A percentile compares a stretch with the other conserved stretches of the same genome.
These are phyloP conservation scores for Cyberlindnera amylophila DNA, from an alignment of 805 yeast genomes.

Conservation along the genomic window DNA sequence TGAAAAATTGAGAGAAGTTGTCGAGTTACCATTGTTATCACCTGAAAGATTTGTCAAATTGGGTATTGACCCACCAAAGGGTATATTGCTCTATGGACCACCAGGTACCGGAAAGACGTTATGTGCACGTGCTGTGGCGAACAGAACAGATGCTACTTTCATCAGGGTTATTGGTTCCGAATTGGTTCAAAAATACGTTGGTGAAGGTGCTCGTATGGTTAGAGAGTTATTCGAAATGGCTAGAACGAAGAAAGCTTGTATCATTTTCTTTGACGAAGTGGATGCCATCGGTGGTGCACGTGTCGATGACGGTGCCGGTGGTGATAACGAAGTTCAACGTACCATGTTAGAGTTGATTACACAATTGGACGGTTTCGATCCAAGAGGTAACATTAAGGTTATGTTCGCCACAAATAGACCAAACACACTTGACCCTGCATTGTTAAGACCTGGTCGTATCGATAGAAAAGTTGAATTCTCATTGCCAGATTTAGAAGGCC, in stretches of 20 bases:
- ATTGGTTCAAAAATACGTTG: slow-evolving; percentile 96
- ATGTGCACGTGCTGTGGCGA: slow-evolving; percentile 98
- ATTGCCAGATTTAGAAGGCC: slow-evolving; percentile 93
- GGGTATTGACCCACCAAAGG: slow-evolving; percentile 99
- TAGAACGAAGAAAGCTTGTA: slow-evolving; percentile 95
- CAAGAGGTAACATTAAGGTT: slow-evolving; percentile 97
- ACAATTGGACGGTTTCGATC: slow-evolving; percentile 97
- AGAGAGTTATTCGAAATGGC: slow-evolving; percentile 99
- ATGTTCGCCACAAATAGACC: slow-evolving; percentile 99
- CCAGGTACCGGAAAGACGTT: slow-evolving; percentile 99
- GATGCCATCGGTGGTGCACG: slow-evolving; percentile 99
- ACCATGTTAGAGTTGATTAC: slow-evolving; percentile 98
- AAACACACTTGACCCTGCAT: slow-evolving; percentile 95
- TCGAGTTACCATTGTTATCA: slow-evolving; percentile 85
- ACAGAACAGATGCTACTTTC: slow-evolving; percentile 98
- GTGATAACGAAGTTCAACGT: slow-evolving; percentile 98
- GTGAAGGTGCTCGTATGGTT: slow-evolving; percentile 99
- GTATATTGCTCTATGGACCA: slow-evolving; percentile 93
- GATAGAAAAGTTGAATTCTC: slow-evolving; percentile 98
- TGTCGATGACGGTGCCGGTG: slow-evolving; percentile 99
- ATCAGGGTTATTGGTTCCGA: slow-evolving; percentile 98
- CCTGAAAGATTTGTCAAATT: slow-evolving; percentile 96
- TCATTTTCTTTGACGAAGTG: slow-evolving; percentile 95
- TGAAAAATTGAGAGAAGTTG: slow-evolving; percentile 94
- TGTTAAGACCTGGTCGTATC: slow-evolving; percentile 97